Evolutionary conservation across 495 filamentous ascomycete genomes (phyloP), one percentile per base, ranked within the genome.

Genomic region (Cenococcum geophilum): DNA sequence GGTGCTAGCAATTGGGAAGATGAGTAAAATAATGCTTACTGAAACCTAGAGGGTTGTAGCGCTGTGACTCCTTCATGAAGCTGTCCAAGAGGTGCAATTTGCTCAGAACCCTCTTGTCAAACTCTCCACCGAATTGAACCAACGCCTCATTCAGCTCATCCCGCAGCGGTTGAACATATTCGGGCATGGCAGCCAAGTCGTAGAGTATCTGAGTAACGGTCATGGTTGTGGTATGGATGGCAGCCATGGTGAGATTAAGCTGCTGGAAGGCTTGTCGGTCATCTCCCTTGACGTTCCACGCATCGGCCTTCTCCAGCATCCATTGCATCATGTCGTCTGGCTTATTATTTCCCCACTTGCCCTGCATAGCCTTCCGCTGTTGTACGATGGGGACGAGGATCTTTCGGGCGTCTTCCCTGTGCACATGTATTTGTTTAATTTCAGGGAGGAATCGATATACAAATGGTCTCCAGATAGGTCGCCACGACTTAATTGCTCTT

Each of bases 41-140:
- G 37, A 63, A 35, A 23, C 45, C 52, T 11, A 36, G 25, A 22
- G 77, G 75, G 27, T 69, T 65, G n/a, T 76, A 64, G 9, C 82
- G 73, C 50, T 77, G 74, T 5, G 74, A 72, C 61, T 84, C 82
- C 47, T 80, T 80, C 55, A 83, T 76, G 68, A 83, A 83, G 58
- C 77, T 80, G 67, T 84, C 82, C 47, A 83, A 58, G 62, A 79
- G 79, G 54, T 71, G 72, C 59, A 83, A 68, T 57, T 75, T 71
- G 6, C 51, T 53, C 64, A 80, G 68, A 40, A 70, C 75, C 5
- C 71, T 72, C 56, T 76, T 77, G 43, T 65, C 73, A 42, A 73
- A 73, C 5, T 68, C 73, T 35, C 56, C 20, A 11, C 49, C 57
- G 23, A 42, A 45, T 25, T 74, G 72, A 12, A 58, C 58, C 0